Percentiles rank a stretch among this genome's conserved stretches.
Conservation (phyloP, 2,329 filamentous ascomycete species). For the Periconia macrospinosa region DNA sequence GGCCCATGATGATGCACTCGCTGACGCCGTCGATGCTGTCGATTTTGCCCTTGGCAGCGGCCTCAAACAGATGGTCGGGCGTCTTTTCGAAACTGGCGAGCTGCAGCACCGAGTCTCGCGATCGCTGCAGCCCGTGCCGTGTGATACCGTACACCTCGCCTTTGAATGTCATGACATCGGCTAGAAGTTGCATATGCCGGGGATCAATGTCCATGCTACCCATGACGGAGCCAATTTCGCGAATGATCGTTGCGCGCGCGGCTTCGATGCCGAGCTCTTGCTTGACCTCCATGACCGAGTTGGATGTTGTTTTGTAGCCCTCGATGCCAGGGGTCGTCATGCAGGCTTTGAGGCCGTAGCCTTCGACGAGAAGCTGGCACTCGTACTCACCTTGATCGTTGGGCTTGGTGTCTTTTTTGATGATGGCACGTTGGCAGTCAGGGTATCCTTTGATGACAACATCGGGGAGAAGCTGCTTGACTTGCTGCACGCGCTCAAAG, state of each 20-base stretch:
- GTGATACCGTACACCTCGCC: constrained; percentile 96
- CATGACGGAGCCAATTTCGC: constrained; percentile 90
- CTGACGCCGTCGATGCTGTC: constrained; percentile 91
- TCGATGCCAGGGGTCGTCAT: constrained; percentile 94
- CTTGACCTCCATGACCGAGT: constrained; percentile 86
- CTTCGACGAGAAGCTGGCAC: constrained; percentile 74
- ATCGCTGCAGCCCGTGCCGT: constrained; percentile 92
- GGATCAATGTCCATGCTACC: constrained; percentile 93
- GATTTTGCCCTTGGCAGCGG: constrained; percentile 86
- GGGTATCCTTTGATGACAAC: constrained; percentile 91
- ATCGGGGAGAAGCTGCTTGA: constrained; percentile 78
- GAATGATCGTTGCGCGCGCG: constrained; percentile 82
- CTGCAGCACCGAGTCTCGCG: constrained; percentile 91
- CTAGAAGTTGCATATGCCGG: constrained; percentile 94
- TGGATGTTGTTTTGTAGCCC: constrained; percentile 72
- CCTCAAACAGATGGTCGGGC: constrained; percentile 94
- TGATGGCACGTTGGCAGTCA: constrained; percentile 82
- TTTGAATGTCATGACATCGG: constrained; percentile 99
- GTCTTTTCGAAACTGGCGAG: constrained; percentile 98
- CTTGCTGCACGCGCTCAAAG: constrained; percentile 77
- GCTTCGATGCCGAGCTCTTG: constrained; percentile 94
- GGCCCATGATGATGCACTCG: constrained; percentile 98
- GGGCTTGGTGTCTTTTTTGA: constrained; percentile 73
- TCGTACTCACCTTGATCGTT: constrained; percentile 66
- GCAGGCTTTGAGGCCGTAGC: constrained; percentile 84